Conservation (phyloP, 345 rosid species). For the Sisymbrium altissimum region DNA sequence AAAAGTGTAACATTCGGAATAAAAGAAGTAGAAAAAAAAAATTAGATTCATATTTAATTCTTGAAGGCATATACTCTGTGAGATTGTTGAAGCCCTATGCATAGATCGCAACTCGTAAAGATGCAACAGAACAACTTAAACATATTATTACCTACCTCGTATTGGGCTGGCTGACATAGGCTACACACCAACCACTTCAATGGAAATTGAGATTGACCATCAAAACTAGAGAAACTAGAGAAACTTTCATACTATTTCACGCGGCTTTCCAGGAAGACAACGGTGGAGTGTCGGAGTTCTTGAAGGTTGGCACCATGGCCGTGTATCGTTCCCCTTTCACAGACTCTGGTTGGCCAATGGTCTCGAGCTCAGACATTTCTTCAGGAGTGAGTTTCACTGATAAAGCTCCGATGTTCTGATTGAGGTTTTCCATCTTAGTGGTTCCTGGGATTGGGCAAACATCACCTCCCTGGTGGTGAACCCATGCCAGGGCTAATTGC, state of each 20-base stretch:
- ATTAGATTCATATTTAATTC: too few species aligned
- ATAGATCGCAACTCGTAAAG: too few species aligned
- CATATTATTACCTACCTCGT: too few species aligned
- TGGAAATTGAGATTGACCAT: too few species aligned
- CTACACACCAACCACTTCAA: too few species aligned
- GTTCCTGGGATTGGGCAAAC: constrained; percentile 69
- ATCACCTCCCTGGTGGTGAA: constrained; percentile 64
- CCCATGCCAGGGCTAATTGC: constrained; percentile 72
- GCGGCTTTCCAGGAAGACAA: constrained; percentile 46
- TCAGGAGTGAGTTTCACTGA: constrained; percentile 47
- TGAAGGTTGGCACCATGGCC: background rate
- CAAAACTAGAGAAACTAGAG: too few species aligned
- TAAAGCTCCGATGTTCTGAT: constrained; percentile 56
- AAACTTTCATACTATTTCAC: background rate
- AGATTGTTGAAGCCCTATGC: too few species aligned
- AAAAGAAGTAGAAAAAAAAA: too few species aligned
- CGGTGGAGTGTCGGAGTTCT: constrained; percentile 46
- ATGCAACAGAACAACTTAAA: too few species aligned
- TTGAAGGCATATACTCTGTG: too few species aligned
- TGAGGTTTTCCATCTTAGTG: constrained; percentile 55
- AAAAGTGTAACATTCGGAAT: too few species aligned
- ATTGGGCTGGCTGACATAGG: too few species aligned
- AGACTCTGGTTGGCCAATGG: constrained; percentile 37
- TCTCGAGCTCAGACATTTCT: constrained; percentile 55
- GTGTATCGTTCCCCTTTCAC: constrained; percentile 45